These are phyloP conservation scores for Flaveria ramosissima DNA, from an alignment of 129 eudicot genomes.

Conservation along the genomic window DNA sequence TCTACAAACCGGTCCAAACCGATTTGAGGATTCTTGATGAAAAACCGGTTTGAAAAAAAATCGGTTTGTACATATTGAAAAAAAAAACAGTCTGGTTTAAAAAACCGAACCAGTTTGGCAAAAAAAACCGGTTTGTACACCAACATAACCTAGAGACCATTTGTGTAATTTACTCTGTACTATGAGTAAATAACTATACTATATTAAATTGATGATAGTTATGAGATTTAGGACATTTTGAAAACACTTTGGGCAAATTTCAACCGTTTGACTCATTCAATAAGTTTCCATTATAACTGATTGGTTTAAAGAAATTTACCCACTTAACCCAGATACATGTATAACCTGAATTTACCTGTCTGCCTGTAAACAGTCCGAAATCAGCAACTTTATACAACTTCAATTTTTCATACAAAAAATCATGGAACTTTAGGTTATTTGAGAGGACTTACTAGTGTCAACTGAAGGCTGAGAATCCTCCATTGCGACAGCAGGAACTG, in stretches of 20 bases:
- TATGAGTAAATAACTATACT: not conserved
- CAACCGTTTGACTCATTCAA: too few relatives aligned
- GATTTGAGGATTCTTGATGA: too few relatives aligned
- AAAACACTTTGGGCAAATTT: not conserved
- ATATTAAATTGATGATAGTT: not conserved
- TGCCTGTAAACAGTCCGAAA: too few relatives aligned
- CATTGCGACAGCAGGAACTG: constrained; percentile 20
- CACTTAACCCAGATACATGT: not conserved
- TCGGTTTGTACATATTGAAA: too few relatives aligned
- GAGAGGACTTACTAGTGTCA: constrained; percentile 51
- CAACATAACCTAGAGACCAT: too few relatives aligned
- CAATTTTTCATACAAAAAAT: not conserved
- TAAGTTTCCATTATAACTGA: not conserved
- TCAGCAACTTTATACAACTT: too few relatives aligned
- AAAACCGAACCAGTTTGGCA: too few relatives aligned
- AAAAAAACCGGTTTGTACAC: too few relatives aligned
- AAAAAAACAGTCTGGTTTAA: too few relatives aligned
- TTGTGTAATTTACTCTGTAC: not conserved
- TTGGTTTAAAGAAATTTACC: not conserved
- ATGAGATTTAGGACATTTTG: not conserved
- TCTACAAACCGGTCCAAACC: too few relatives aligned
- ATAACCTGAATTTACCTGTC: too few relatives aligned
- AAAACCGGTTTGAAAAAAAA: too few relatives aligned
- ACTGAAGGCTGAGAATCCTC: constrained; percentile 43
- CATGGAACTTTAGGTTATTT: not conserved